Evolutionary conservation across 2,329 filamentous ascomycete species (phyloP).

Genomic region (Pezicula carpinea): DNA sequence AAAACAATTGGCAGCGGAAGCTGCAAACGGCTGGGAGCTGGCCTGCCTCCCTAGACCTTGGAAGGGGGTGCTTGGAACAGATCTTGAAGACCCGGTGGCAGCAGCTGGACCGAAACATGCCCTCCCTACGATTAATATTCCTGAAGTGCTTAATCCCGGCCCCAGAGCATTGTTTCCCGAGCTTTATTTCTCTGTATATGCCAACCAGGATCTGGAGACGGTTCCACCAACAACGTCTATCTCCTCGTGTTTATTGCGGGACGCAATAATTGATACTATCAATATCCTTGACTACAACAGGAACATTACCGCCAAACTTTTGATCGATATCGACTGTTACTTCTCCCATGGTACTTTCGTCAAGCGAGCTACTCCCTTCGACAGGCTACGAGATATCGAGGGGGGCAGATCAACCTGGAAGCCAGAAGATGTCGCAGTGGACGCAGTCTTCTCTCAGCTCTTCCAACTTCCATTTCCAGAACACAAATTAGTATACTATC

Average conservation of each 20-base stretch:
- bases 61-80: conserved; percentile 58
- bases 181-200: conserved; percentile 89
- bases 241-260: conserved; percentile 77
- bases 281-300: conserved; percentile 93
- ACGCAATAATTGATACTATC: conserved; percentile 85
- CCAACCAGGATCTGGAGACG: conserved; percentile 80
- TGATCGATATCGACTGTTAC: conserved; percentile 94
- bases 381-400: conserved; percentile 71
- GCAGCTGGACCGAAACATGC: conserved; percentile 62
- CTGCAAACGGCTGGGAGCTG: conserved; percentile 70
- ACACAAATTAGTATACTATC: conserved; percentile 95
- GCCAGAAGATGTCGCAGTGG: conserved; percentile 94
- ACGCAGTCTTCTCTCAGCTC: conserved; percentile 93
- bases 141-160: conserved; percentile 70
- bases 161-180: conserved; percentile 81
- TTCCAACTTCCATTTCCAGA: conserved; percentile 82
- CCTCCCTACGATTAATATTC: conserved; percentile 72
- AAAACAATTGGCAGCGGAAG: conserved; percentile 76
- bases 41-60: conserved; percentile 64
- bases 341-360: conserved; percentile 88
- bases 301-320: conserved; percentile 75
- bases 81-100: conserved; percentile 54
- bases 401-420: conserved; percentile 79
- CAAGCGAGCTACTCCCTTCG: conserved; percentile 88
- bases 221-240: conserved; percentile 75